Evolutionary conservation across 2,329 filamentous ascomycete species (phyloP).

Genomic region (Fusarium sp.): DNA sequence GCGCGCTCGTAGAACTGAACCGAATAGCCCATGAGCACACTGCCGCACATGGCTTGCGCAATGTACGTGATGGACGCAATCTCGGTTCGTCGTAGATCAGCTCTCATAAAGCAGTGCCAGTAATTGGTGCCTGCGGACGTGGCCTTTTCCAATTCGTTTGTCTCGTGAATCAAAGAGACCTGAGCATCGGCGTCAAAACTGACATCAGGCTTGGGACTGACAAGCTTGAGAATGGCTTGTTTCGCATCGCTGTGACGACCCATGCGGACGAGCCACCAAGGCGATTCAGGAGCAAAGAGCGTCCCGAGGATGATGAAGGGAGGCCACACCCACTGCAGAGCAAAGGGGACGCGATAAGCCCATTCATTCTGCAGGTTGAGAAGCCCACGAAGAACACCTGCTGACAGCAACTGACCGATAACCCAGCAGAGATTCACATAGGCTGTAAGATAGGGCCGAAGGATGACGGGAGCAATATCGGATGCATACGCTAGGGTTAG

Average conservation of each 20-base stretch:
- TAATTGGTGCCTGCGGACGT: constrained; percentile 54
- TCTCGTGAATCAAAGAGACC: constrained; percentile 42
- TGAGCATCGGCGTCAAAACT: constrained; percentile 38
- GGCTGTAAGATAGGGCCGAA: not conserved
- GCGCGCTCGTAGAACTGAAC: constrained; percentile 59
- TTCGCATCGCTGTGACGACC: constrained; percentile 27
- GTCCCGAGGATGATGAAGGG: not conserved
- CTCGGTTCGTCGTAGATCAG: constrained; percentile 56
- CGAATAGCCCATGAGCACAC: constrained; percentile 64
- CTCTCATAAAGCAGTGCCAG: constrained; percentile 57
- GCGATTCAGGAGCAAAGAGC: not conserved
- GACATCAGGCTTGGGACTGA: constrained; percentile 25
- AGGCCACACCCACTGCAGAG: not conserved
- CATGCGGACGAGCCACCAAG: constrained; percentile 8
- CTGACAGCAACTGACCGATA: not conserved
- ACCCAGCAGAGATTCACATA: not conserved
- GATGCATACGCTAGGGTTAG: not conserved
- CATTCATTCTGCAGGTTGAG: constrained; percentile 28
- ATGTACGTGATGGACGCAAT: constrained; percentile 56
- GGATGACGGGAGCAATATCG: not conserved
- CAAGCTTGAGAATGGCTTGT: constrained; percentile 39
- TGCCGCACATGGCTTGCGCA: constrained; percentile 52
- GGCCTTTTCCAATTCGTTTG: constrained; percentile 56
- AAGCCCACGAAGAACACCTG: not conserved
- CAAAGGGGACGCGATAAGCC: constrained; percentile 9